These are phyloP conservation scores for Miamiensis avidus DNA, from an alignment of 169 alveolate genomes.

Conservation along the genomic window DNA sequence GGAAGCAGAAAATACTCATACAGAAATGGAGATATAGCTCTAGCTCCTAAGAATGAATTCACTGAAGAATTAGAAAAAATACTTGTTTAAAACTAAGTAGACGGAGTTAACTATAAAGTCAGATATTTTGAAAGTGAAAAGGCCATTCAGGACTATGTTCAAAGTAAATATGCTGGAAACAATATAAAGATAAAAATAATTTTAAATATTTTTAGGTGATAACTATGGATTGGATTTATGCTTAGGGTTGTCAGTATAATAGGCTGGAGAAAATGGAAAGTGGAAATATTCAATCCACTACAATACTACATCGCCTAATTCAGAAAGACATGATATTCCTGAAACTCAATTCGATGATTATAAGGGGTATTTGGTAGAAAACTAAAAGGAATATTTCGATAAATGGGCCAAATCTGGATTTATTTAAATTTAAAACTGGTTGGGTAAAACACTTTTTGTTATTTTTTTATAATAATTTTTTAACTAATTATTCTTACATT, in stretches of 20 bases:
- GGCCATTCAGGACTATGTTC: too few relatives aligned
- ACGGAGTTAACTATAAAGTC: too few relatives aligned
- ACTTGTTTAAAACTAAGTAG: too few relatives aligned
- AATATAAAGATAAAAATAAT: too few relatives aligned
- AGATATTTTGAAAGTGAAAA: too few relatives aligned
- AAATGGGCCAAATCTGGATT: slow-evolving; percentile 5
- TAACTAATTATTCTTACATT: background rate
- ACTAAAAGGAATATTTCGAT: background rate
- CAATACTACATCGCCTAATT: background rate
- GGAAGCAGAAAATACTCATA: too few relatives aligned
- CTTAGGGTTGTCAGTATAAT: background rate
- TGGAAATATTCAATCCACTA: background rate
- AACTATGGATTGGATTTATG: background rate
- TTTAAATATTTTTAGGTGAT: too few relatives aligned
- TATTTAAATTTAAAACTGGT: slow-evolving; percentile 2
- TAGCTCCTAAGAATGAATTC: too few relatives aligned
- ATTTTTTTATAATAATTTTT: background rate
- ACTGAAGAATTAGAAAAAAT: too few relatives aligned
- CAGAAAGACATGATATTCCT: background rate
- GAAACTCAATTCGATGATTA: background rate
- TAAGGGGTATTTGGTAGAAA: background rate
- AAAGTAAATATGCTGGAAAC: too few relatives aligned
- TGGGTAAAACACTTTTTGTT: background rate
- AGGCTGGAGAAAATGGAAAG: background rate
- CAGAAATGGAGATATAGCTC: too few relatives aligned